phyloP scores from a whole-genome alignment of 257 asterid genomes.

The Primulina tabacum region DNA sequence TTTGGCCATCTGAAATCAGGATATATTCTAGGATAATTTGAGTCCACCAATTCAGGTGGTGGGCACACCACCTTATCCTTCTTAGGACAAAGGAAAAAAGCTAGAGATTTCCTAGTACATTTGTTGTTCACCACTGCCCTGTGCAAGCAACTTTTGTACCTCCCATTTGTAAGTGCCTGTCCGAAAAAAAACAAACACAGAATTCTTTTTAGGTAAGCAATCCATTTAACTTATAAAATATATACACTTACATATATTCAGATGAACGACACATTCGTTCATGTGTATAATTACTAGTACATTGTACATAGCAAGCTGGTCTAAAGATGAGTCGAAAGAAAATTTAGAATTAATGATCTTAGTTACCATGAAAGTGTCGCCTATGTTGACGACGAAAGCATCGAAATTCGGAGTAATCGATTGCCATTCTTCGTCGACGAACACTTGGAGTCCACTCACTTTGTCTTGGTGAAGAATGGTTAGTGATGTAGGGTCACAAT shows the following conservation, averaged over 20 bases:
- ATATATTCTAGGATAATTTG: slow-evolving; percentile 60
- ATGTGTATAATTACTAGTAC: neutral
- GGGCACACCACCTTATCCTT: slow-evolving; percentile 79
- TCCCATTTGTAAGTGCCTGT: slow-evolving; percentile 87
- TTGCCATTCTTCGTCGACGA: slow-evolving; percentile 68
- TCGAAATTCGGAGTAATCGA: slow-evolving; percentile 49
- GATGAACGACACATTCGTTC: neutral
- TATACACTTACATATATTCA: neutral
- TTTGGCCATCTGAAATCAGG: slow-evolving; percentile 78
- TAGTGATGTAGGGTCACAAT: slow-evolving; percentile 81
- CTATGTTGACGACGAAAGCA: slow-evolving; percentile 80
- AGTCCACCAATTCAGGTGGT: slow-evolving; percentile 72
- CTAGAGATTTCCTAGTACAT: slow-evolving; percentile 78
- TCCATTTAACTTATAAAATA: neutral
- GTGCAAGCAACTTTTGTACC: slow-evolving; percentile 74
- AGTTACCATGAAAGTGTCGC: slow-evolving; percentile 91
- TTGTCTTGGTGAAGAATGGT: slow-evolving; percentile 83
- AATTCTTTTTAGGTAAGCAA: neutral
- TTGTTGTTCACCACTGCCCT: slow-evolving; percentile 84
- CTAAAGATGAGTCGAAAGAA: neutral
- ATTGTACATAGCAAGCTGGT: neutral
- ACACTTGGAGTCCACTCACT: slow-evolving; percentile 79
- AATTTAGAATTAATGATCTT: neutral
- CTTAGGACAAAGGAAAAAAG: slow-evolving; percentile 83
- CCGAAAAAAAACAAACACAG: neutral